Percentiles rank a stretch among this genome's conserved stretches.
phyloP scores from a whole-genome alignment of 2,329 filamentous ascomycete species.

The Pezicula carpinea region DNA sequence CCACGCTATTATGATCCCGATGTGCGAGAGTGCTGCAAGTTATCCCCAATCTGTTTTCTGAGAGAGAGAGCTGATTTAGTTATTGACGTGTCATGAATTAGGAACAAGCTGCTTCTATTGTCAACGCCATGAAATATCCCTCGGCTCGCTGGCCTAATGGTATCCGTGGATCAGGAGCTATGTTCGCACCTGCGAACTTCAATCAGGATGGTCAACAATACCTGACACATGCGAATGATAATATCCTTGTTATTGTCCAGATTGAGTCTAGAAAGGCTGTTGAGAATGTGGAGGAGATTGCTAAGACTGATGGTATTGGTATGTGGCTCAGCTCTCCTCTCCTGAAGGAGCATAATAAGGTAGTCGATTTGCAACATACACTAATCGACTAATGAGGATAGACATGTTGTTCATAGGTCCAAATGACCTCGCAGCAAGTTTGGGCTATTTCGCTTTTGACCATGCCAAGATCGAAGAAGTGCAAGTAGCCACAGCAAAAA shows the following conservation, averaged over 20 bases:
- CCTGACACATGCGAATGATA: conserved; percentile 47
- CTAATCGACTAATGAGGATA: neutral
- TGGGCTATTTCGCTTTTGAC: conserved; percentile 30
- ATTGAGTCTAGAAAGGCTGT: conserved; percentile 60
- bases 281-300: conserved; percentile 54
- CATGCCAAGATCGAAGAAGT: conserved; percentile 29
- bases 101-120: conserved; percentile 42
- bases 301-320: conserved; percentile 25
- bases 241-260: conserved; percentile 58
- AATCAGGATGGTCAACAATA: conserved; percentile 46
- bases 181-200: conserved; percentile 45
- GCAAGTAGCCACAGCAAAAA: conserved; percentile 22
- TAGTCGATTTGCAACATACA: neutral
- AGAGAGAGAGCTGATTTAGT: conserved; percentile 41
- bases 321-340: neutral
- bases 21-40: conserved; percentile 19
- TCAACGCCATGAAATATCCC: conserved; percentile 47
- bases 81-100: conserved; percentile 30
- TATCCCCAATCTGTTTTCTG: conserved; percentile 22
- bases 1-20: conserved; percentile 45
- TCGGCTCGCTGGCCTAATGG: conserved; percentile 33
- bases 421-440: conserved; percentile 21
- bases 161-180: conserved; percentile 48
- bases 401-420: conserved; percentile 22
- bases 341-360: conserved; percentile 6